A percentile compares a stretch with the other conserved stretches of the same genome.
These are phyloP conservation scores for Pseudonectria buxi DNA, from an alignment of 2,329 filamentous ascomycete genomes.

Conservation along the genomic window DNA sequence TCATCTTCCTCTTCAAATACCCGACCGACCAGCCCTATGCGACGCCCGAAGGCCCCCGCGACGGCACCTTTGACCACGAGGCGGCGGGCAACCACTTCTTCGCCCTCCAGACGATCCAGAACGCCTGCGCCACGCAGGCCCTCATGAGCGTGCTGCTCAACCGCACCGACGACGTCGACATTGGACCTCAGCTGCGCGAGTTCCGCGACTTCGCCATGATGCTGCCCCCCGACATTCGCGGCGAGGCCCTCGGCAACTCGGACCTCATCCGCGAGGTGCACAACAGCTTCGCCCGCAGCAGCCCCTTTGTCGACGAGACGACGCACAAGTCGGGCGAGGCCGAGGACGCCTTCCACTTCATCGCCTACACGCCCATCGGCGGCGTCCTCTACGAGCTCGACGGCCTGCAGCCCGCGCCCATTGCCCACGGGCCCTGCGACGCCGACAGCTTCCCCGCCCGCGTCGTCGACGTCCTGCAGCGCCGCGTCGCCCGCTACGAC, in stretches of 20 bases:
- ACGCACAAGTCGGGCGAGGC: conserved; percentile 56
- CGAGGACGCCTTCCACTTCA: conserved; percentile 95
- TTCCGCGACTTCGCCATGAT: conserved; percentile 86
- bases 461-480: conserved; percentile 80
- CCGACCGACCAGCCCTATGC: conserved; percentile 62
- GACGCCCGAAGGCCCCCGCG: conserved; percentile 57
- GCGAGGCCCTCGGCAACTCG: conserved; percentile 55
- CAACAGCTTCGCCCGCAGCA: conserved; percentile 83
- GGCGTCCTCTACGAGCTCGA: conserved; percentile 88
- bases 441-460: conserved; percentile 66
- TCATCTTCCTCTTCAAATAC: conserved; percentile 99
- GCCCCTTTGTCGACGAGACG: conserved; percentile 86
- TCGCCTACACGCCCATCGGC: conserved; percentile 81
- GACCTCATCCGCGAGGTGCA: conserved; percentile 71
- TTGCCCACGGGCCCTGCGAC: conserved; percentile 73
- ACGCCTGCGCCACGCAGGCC: conserved; percentile 95
- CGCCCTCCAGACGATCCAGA: conserved; percentile 94
- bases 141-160: conserved; percentile 89
- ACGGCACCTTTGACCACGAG: conserved; percentile 72
- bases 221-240: conserved; percentile 67
- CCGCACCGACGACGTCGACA: conserved; percentile 62
- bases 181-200: conserved; percentile 63
- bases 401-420: conserved; percentile 86
- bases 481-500: conserved; percentile 79
- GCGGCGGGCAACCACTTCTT: conserved; percentile 82